A percentile compares a stretch with the other conserved stretches of the same genome.
phyloP scores from a whole-genome alignment of 1,139 yeast genomes.

The Geotrichum siamense region DNA sequence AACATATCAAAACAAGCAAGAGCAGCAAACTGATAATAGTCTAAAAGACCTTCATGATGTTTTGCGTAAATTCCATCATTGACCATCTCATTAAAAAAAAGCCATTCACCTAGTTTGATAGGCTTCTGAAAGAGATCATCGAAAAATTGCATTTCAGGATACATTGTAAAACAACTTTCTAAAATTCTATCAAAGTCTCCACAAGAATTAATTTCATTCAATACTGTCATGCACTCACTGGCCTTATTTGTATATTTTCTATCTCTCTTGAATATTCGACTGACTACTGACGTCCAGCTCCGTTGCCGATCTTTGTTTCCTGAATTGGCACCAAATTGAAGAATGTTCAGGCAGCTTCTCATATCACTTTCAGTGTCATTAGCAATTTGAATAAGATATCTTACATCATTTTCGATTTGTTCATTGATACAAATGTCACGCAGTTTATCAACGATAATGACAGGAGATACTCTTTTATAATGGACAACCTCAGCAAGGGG shows the following conservation, averaged over 20 bases:
- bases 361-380: slow-evolving; percentile 76
- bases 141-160: slow-evolving; percentile 48
- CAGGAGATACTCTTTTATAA: slow-evolving; percentile 54
- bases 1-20: slow-evolving; percentile 61
- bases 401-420: slow-evolving; percentile 34
- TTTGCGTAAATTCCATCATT: slow-evolving; percentile 37
- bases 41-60: slow-evolving; percentile 44
- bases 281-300: slow-evolving; percentile 26
- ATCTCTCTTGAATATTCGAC: slow-evolving; percentile 33
- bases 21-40: slow-evolving; percentile 52
- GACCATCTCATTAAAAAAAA: slow-evolving; percentile 56
- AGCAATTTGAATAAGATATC: slow-evolving; percentile 49
- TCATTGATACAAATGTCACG: slow-evolving; percentile 47
- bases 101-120: slow-evolving; percentile 65
- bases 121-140: slow-evolving; percentile 67
- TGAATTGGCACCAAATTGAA: slow-evolving; percentile 55
- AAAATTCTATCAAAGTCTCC: slow-evolving; percentile 56
- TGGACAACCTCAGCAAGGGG: slow-evolving; percentile 64
- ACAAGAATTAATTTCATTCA: slow-evolving; percentile 43
- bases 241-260: slow-evolving; percentile 37
- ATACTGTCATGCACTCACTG: slow-evolving; percentile 11
- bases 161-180: slow-evolving; percentile 62
- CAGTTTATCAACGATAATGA: slow-evolving; percentile 44
- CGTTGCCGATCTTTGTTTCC: slow-evolving; percentile 13
- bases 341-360: slow-evolving; percentile 73